These are phyloP conservation scores for Pseudogymnoascus sp. DNA, from an alignment of 2,329 filamentous ascomycete species.

Conservation along the genomic window DNA sequence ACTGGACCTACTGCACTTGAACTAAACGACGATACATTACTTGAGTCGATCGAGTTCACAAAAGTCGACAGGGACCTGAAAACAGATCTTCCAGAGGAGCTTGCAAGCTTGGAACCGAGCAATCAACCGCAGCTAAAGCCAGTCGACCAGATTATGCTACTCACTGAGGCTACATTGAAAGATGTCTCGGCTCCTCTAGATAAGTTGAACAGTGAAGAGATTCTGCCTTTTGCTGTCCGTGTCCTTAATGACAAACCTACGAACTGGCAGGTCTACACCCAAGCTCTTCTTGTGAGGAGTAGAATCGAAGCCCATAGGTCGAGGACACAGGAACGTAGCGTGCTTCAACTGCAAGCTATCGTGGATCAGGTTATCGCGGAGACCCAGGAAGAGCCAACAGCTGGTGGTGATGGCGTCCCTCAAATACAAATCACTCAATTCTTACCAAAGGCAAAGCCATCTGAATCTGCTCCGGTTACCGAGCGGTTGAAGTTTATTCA, in stretches of 20 bases:
- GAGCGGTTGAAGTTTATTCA: slow-evolving; percentile 79
- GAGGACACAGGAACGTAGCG: slow-evolving; percentile 77
- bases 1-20: slow-evolving; percentile 59
- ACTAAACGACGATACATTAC: slow-evolving; percentile 84
- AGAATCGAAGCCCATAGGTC: slow-evolving; percentile 83
- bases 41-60: slow-evolving; percentile 76
- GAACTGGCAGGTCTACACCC: slow-evolving; percentile 97
- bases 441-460: slow-evolving; percentile 63
- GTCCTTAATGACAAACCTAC: slow-evolving; percentile 82
- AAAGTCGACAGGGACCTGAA: slow-evolving; percentile 31
- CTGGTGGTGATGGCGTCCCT: slow-evolving; percentile 27
- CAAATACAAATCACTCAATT: slow-evolving; percentile 61
- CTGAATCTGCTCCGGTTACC: slow-evolving; percentile 68
- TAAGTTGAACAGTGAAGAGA: slow-evolving; percentile 84
- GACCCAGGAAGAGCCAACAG: slow-evolving; percentile 37
- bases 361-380: slow-evolving; percentile 93
- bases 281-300: slow-evolving; percentile 80
- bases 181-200: slow-evolving; percentile 79
- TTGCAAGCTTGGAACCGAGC: slow-evolving; percentile 62
- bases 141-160: slow-evolving; percentile 81
- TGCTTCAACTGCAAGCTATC: slow-evolving; percentile 87
- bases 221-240: slow-evolving; percentile 79
- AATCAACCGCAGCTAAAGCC: slow-evolving; percentile 74
- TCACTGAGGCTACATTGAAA: slow-evolving; percentile 80
- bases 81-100: slow-evolving; percentile 46